These are phyloP conservation scores for Saccharata proteae DNA, from an alignment of 2,329 filamentous ascomycete species.

Conservation along the genomic window DNA sequence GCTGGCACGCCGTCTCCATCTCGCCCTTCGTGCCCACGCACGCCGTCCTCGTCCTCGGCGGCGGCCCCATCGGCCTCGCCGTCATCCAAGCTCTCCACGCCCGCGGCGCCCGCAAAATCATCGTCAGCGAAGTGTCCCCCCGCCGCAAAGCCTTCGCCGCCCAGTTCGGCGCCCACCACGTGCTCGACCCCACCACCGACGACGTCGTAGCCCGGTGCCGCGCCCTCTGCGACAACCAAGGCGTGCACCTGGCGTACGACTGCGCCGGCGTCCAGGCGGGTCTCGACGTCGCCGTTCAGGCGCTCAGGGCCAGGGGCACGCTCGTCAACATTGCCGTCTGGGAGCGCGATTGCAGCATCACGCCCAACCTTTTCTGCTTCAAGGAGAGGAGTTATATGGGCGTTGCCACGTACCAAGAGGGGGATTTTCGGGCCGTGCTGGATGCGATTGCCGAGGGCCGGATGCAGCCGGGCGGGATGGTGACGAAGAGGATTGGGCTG, in stretches of 20 bases:
- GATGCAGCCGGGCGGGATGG: constrained; percentile 34
- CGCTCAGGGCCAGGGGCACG: constrained; percentile 37
- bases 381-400: constrained; percentile 41
- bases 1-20: constrained; percentile 43
- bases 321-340: constrained; percentile 45
- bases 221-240: constrained; percentile 31
- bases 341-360: constrained; percentile 39
- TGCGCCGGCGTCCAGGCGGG: constrained; percentile 41
- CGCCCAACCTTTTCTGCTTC: constrained; percentile 41
- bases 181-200: constrained; percentile 39
- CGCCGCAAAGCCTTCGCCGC: constrained; percentile 37
- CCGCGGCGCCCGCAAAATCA: constrained; percentile 34
- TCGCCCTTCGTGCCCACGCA: constrained; percentile 36
- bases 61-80: constrained; percentile 41
- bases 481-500: constrained; percentile 34
- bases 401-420: constrained; percentile 39
- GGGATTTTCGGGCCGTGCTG: constrained; percentile 35
- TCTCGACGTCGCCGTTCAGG: constrained; percentile 36
- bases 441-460: constrained; percentile 34
- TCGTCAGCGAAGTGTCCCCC: constrained; percentile 39
- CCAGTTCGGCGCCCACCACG: constrained; percentile 39
- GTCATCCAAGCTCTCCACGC: constrained; percentile 36
- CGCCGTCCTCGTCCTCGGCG: constrained; percentile 38
- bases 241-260: constrained; percentile 40
- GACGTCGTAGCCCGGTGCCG: constrained; percentile 34